Base-by-base conservation (phyloP, 2,329 filamentous ascomycete genomes). In the Scytalidium lignicola region DNA sequence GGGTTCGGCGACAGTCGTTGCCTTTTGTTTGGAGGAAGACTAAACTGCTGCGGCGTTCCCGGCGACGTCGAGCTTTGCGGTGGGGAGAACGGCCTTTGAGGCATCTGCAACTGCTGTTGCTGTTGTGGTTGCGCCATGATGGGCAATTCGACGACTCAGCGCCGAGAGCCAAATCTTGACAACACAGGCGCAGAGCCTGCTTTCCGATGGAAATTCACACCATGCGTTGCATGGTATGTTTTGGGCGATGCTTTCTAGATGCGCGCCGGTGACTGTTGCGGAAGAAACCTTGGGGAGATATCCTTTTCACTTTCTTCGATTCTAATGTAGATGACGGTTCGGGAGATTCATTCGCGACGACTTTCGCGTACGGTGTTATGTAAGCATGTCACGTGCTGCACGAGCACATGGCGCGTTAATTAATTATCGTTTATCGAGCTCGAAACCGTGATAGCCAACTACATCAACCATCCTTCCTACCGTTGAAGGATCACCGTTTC, bases 11-110 rank as follows among this genome's bases (percentile, higher is more conserved):
- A 88, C 43, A 88, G 71, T 49, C 82, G 85, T 65, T 79, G 84
- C 65, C 87, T 80, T 71, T 93, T 92, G 51, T 79, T 80, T 15
- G 88, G 83, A 44, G 86, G 86, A 44, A 85, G 79, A 51, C 67
- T 62, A 59, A 68, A 85, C 41, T 75, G 70, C 55, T 79, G 76
- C 75, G 75, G 73, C 19, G 76, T 71, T 44, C 73, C 77, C 41
- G 85, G 82, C 10, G 85, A 84, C 20, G 82, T 76, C 29, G 78
- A 75, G 44, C 76, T 76, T 50, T 80, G 83, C 23, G 79, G 76
- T 57, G 82, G 82, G 53, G 83, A 85, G 67, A 80, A 88, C 47
- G 74, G 70, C 56, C 76, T 74, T 49, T 76, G 74, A 46, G 76
- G 70, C 57, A 64, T 66, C 49, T 63, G 65, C 54, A 67, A 66